These are phyloP conservation scores for Boletus patriciae DNA, from an alignment of 768 basidiomycete genomes.

Conservation along the genomic window DNA sequence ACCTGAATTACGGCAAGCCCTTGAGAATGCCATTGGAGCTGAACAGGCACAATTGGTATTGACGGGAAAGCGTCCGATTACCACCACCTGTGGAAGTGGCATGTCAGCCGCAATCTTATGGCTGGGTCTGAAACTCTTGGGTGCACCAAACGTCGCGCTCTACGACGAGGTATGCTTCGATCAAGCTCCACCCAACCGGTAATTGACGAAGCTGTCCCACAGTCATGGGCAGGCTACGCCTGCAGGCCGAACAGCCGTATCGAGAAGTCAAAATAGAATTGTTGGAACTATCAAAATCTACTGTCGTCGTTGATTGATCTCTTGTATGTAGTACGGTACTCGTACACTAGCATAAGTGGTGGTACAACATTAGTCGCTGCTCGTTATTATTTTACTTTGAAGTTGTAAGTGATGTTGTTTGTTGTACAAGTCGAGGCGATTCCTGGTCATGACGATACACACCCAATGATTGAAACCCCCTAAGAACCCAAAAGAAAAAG, in stretches of 20 bases:
- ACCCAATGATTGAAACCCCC: conserved; percentile 18
- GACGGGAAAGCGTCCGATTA: conserved; percentile 58
- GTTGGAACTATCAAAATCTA: conserved; percentile 8
- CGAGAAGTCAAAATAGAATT: conserved; percentile 41
- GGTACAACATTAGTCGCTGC: conserved; percentile 30
- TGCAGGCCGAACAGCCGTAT: conserved; percentile 73
- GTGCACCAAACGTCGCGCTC: conserved; percentile 59
- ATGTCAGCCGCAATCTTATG: conserved; percentile 98
- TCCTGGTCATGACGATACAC: conserved; percentile 22
- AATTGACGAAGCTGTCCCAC: conserved; percentile 17
- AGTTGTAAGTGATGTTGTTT: conserved; percentile 13
- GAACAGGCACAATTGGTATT: conserved; percentile 57
- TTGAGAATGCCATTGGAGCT: conserved; percentile 63
- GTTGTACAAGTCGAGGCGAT: conserved; percentile 15
- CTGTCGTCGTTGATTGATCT: conserved; percentile 6
- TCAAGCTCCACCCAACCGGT: conserved; percentile 9
- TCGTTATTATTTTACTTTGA: conserved; percentile 13
- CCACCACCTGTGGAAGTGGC: conserved; percentile 89
- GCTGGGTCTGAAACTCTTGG: conserved; percentile 82
- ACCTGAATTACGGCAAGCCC: conserved; percentile 55
- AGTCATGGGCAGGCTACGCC: conserved; percentile 98
- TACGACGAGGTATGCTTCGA: conserved; percentile 84
- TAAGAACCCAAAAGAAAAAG: conserved; percentile 12
- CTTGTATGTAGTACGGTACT: conserved; percentile 10
- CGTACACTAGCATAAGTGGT: conserved; percentile 25